Evolutionary conservation across 2,329 filamentous ascomycete species (phyloP).

Genomic region (Phialophora expanda): DNA sequence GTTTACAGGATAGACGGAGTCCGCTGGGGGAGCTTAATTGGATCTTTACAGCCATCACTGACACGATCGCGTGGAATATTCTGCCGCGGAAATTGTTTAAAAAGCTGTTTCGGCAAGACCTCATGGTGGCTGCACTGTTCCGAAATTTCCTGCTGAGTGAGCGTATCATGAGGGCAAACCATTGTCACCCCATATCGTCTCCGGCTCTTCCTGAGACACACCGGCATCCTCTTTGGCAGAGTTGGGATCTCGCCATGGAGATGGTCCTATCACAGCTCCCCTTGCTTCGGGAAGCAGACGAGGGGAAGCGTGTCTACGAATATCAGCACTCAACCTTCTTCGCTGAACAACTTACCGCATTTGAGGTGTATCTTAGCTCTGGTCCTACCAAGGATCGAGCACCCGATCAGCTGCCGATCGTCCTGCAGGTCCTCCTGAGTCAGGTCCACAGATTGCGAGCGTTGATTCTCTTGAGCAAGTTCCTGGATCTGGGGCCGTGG

Average conservation of each 20-base stretch:
- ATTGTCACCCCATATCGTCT: conserved; percentile 91
- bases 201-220: conserved; percentile 93
- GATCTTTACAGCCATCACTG: conserved; percentile 99
- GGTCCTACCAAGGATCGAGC: conserved; percentile 83
- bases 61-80: conserved; percentile 98
- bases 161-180: conserved; percentile 93
- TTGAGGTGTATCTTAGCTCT: conserved; percentile 89
- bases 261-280: conserved; percentile 91
- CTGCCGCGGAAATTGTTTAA: conserved; percentile 88
- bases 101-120: conserved; percentile 93
- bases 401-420: conserved; percentile 93
- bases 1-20: conserved; percentile 88
- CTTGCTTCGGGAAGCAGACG: conserved; percentile 75
- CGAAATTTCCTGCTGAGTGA: conserved; percentile 94
- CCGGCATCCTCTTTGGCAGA: conserved; percentile 92
- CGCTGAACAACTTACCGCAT: conserved; percentile 93
- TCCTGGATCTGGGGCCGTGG: conserved; percentile 95
- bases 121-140: conserved; percentile 98
- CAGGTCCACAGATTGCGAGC: conserved; percentile 92
- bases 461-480: conserved; percentile 87
- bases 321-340: conserved; percentile 97
- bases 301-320: conserved; percentile 78
- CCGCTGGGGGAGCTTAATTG: conserved; percentile 96
- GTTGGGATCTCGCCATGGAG: conserved; percentile 96
- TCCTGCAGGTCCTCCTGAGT: conserved; percentile 92